These are phyloP conservation scores for Cenchrus fungigraminus DNA, from an alignment of 176 grass and related monocot genomes.

Conservation along the genomic window DNA sequence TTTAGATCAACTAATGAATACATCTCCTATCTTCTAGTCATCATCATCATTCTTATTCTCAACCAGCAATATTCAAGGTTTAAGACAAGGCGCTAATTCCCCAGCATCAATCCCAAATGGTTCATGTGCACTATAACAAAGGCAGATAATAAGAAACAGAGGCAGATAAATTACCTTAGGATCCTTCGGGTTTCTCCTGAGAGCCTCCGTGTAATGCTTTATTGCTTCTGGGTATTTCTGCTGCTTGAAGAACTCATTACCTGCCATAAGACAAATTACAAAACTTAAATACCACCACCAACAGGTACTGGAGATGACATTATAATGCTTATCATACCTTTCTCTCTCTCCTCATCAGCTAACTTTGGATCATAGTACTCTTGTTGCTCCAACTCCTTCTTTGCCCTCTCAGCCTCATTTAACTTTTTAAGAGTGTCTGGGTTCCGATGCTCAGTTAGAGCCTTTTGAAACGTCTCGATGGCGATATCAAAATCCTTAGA, in stretches of 20 bases:
- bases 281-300: background rate
- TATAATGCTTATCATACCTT: constrained; percentile 60
- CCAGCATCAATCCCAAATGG: no score
- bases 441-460: constrained; percentile 94
- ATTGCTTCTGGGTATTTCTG: constrained; percentile 96
- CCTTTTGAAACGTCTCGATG: constrained; percentile 94
- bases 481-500: constrained; percentile 85
- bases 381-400: constrained; percentile 97
- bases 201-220: constrained; percentile 92
- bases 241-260: constrained; percentile 92
- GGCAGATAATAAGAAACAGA: constrained; percentile 6
- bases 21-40: background rate
- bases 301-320: background rate
- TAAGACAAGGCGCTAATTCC: no score
- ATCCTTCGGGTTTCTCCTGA: constrained; percentile 91
- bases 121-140: background rate
- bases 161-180: constrained; percentile 66
- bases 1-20: background rate
- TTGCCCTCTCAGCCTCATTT: constrained; percentile 91
- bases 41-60: constrained; percentile 3
- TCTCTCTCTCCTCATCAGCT: constrained; percentile 94
- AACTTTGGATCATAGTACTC: constrained; percentile 92
- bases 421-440: constrained; percentile 89
- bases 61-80: background rate
- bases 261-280: constrained; percentile 39